A percentile compares a stretch with the other conserved stretches of the same genome.
These are phyloP conservation scores for Sphagnurus paluster DNA, from an alignment of 1,284 basidiomycete species.

Conservation along the genomic window DNA sequence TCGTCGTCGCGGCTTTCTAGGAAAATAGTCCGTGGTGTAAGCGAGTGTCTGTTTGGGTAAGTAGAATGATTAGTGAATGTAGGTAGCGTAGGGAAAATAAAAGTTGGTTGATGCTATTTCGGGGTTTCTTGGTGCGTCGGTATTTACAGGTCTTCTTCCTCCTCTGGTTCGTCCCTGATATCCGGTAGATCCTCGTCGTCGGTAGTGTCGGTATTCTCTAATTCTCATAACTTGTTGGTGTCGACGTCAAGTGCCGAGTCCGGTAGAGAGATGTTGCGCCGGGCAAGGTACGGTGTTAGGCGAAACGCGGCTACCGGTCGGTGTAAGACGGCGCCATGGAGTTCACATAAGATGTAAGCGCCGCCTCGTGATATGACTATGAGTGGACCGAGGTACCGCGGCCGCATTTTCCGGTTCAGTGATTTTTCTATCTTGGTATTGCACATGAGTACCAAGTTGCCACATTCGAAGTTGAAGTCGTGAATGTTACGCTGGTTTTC, in stretches of 20 bases:
- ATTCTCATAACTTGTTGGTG: not conserved
- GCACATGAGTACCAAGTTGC: constrained; percentile 29
- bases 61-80: too few relatives aligned
- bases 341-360: constrained; percentile 29
- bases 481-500: constrained; percentile 25
- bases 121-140: too few relatives aligned
- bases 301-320: constrained; percentile 22
- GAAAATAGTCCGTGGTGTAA: too few relatives aligned
- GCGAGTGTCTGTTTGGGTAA: too few relatives aligned
- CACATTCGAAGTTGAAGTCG: constrained; percentile 30
- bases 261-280: not conserved
- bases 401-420: constrained; percentile 6
- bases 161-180: too few relatives aligned
- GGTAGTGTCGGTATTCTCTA: not conserved
- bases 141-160: too few relatives aligned
- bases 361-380: constrained; percentile 4
- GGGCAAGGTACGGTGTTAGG: constrained; percentile 23
- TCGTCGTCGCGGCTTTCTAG: too few relatives aligned
- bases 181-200: not conserved
- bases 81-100: too few relatives aligned
- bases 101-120: too few relatives aligned
- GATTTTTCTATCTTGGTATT: constrained; percentile 25
- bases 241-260: not conserved
- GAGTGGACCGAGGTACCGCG: constrained; percentile 9
- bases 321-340: constrained; percentile 24